Base-by-base conservation (phyloP, 257 asterid species). In the Solanum pennellii region DNA sequence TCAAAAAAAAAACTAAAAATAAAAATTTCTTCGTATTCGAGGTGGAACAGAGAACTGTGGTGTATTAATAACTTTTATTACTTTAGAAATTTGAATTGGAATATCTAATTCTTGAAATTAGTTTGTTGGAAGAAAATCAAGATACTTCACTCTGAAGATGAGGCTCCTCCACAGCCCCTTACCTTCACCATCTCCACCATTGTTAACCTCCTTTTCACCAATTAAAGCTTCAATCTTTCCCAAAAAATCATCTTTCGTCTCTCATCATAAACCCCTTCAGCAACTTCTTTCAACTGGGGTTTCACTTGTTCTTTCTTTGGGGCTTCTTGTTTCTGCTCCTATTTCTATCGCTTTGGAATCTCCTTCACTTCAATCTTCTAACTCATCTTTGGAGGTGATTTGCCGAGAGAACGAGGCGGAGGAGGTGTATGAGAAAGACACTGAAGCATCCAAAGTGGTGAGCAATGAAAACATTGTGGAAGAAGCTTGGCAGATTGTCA, bases 401-500 rank as follows among this genome's bases (percentile, higher is more conserved):
- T 97, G 99, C 87, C 94, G 89, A 14, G 97, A 92, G 80, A 95
- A 93, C 21, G 88, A 89, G 31, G 73, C 14, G 88, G 91, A 88
- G 74, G 92, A 83, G 47, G 39, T 79, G 86, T 52, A 88, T 27
- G 90, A 80, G 62, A 42, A 65, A 4, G 84, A 47, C 18, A 49
- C 87, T 73, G 88, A 79, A 27, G 66, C 45, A 16, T 47, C 66
- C 25, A 79, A 89, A 56, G 83, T 49, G 82, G 95, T 89, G 91
- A 93, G 96, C 89, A 94, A 97, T 86, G 96, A 94, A 90, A 94
- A 92, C 88, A 91, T 97, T 62, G 99, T 95, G 86, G 95, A 93
- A 85, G 99, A 97, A 91, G 99, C 98, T 18, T 97, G 99, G 99
- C 92, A 95, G 90, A 91, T 97, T 89, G 99, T 97, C 68, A 93